Evolutionary conservation across 2,329 filamentous ascomycete genomes (phyloP).

Genomic region (Elsinoe perseae): DNA sequence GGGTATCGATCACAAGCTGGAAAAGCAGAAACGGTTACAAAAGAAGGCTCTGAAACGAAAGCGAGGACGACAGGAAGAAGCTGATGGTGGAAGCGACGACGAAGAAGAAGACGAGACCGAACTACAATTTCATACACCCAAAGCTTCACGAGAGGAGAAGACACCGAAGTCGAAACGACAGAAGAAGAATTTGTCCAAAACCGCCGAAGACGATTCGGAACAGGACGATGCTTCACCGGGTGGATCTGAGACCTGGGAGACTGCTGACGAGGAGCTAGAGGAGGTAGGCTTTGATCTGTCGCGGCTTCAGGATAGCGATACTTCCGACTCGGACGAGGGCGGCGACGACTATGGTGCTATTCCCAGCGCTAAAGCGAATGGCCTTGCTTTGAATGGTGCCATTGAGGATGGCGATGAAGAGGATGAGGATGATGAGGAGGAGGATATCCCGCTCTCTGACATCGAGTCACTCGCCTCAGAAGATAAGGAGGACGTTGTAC

Average conservation of each 20-base stretch:
- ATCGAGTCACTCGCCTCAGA: slow-evolving; percentile 70
- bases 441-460: slow-evolving; percentile 84
- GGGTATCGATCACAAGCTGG: slow-evolving; percentile 62
- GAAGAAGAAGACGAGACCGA: slow-evolving; percentile 21
- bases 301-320: slow-evolving; percentile 30
- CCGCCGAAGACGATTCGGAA: slow-evolving; percentile 24
- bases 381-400: slow-evolving; percentile 38
- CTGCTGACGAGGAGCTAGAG: slow-evolving; percentile 35
- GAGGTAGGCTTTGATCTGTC: slow-evolving; percentile 32
- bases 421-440: slow-evolving; percentile 65
- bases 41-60: slow-evolving; percentile 48
- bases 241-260: slow-evolving; percentile 20
- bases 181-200: slow-evolving; percentile 19
- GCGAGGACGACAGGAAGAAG: slow-evolving; percentile 26
- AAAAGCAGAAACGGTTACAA: slow-evolving; percentile 51
- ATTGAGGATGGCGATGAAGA: slow-evolving; percentile 41
- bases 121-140: slow-evolving; percentile 19
- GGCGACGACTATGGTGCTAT: slow-evolving; percentile 23
- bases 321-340: slow-evolving; percentile 29
- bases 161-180: slow-evolving; percentile 20
- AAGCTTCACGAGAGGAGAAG: slow-evolving; percentile 21
- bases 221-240: slow-evolving; percentile 7
- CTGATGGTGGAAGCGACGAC: slow-evolving; percentile 21
- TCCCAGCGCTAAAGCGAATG: slow-evolving; percentile 20
- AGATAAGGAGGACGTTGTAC: slow-evolving; percentile 78